Conservation (phyloP, 2,329 filamentous ascomycete species). For the Xylariales sp. region DNA sequence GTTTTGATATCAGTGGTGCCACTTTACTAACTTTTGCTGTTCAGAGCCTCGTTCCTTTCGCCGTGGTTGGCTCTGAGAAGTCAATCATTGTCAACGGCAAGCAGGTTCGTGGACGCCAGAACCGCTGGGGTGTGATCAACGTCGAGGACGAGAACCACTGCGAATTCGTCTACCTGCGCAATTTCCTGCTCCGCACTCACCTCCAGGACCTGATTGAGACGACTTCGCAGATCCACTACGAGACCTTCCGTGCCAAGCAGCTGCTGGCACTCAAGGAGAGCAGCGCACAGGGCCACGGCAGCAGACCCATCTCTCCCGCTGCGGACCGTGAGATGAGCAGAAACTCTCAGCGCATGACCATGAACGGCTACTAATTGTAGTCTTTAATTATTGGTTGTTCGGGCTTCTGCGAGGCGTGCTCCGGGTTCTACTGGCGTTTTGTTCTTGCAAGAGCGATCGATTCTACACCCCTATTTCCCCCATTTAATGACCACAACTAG, state of each 20-base stretch:
- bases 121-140: constrained; percentile 99
- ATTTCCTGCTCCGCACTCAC: constrained; percentile 98
- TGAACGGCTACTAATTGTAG: constrained; percentile 86
- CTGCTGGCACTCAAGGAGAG: constrained; percentile 96
- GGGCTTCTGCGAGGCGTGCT: constrained; percentile 17
- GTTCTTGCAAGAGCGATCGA: background rate
- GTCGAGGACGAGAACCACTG: constrained; percentile 99
- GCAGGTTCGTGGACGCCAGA: constrained; percentile 95
- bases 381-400: constrained; percentile 11
- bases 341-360: constrained; percentile 93
- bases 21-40: no score
- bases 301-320: constrained; percentile 90
- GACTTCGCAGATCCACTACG: constrained; percentile 99
- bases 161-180: constrained; percentile 97
- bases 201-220: constrained; percentile 99
- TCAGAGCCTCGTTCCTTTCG: constrained; percentile 91
- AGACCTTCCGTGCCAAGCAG: constrained; percentile 99
- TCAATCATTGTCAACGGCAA: constrained; percentile 96
- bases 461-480: constrained; percentile 10
- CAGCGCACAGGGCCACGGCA: constrained; percentile 77
- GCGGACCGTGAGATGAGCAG: constrained; percentile 95
- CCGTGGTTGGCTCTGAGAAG: constrained; percentile 96
- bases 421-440: constrained; percentile 11
- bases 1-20: no score
- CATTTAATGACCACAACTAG: constrained; percentile 16